A percentile compares a stretch with the other conserved stretches of the same genome.
Evolutionary conservation across 2,329 filamentous ascomycete species (phyloP).

Genomic region (Pleurostoma richardsiae): DNA sequence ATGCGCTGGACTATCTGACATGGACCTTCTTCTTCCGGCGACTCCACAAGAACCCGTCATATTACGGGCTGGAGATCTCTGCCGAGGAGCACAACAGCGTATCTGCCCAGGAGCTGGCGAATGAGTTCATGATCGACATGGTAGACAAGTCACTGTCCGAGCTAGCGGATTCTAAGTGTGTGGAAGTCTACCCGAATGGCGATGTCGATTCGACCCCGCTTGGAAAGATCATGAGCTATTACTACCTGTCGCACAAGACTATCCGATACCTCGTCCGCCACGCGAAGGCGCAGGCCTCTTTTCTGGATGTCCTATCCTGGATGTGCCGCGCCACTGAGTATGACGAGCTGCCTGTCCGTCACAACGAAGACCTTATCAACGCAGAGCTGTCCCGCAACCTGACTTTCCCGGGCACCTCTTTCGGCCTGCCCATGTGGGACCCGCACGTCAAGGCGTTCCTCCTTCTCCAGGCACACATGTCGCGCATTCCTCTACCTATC

Average conservation of each 20-base stretch:
- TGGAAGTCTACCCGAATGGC: slow-evolving; percentile 77
- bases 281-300: slow-evolving; percentile 69
- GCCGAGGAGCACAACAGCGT: slow-evolving; percentile 88
- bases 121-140: slow-evolving; percentile 91
- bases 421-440: slow-evolving; percentile 92
- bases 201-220: slow-evolving; percentile 86
- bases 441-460: slow-evolving; percentile 96
- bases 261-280: slow-evolving; percentile 78
- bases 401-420: slow-evolving; percentile 52
- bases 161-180: slow-evolving; percentile 78
- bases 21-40: slow-evolving; percentile 99
- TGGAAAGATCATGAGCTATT: slow-evolving; percentile 99
- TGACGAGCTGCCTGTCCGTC: slow-evolving; percentile 92
- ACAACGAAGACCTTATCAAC: slow-evolving; percentile 98
- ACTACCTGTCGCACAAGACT: slow-evolving; percentile 94
- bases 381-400: slow-evolving; percentile 80
- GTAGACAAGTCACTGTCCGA: slow-evolving; percentile 82
- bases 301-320: slow-evolving; percentile 82
- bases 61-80: slow-evolving; percentile 92
- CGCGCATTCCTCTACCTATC: slow-evolving; percentile 86
- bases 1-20: slow-evolving; percentile 93
- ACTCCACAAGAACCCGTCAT: slow-evolving; percentile 96
- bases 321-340: slow-evolving; percentile 94
- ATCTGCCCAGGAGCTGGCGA: slow-evolving; percentile 78
- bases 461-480: slow-evolving; percentile 91